Conservation (phyloP, 2,329 filamentous ascomycete species). For the Dothiorella sarmentorum region DNA sequence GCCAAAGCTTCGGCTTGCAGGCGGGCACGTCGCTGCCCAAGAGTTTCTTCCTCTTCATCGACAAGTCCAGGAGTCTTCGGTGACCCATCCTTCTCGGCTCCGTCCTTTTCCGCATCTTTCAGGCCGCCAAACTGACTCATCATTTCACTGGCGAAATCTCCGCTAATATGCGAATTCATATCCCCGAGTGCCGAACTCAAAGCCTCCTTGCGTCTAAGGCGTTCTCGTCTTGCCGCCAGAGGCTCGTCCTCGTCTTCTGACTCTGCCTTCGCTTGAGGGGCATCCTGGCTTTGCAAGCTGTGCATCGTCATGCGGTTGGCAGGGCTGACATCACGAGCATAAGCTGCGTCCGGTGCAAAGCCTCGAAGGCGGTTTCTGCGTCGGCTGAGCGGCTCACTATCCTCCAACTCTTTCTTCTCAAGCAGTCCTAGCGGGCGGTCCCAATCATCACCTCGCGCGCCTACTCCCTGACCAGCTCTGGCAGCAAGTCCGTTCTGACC, state of each 20-base stretch:
- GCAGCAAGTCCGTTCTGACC: slow-evolving; percentile 54
- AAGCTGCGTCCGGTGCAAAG: slow-evolving; percentile 41
- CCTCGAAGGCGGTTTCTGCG: slow-evolving; percentile 74
- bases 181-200: slow-evolving; percentile 43
- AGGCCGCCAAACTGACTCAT: slow-evolving; percentile 46
- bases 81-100: slow-evolving; percentile 17
- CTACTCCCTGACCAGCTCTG: slow-evolving; percentile 32
- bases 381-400: slow-evolving; percentile 82
- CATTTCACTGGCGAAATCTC: slow-evolving; percentile 66
- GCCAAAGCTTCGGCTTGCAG: slow-evolving; percentile 61
- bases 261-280: slow-evolving; percentile 29
- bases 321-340: slow-evolving; percentile 22
- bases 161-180: slow-evolving; percentile 51
- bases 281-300: background rate
- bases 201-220: slow-evolving; percentile 60
- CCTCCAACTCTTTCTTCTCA: slow-evolving; percentile 80
- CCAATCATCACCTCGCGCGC: slow-evolving; percentile 45
- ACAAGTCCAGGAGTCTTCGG: slow-evolving; percentile 27
- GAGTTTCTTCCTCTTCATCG: slow-evolving; percentile 64
- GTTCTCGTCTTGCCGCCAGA: slow-evolving; percentile 61
- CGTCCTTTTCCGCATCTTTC: slow-evolving; percentile 29
- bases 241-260: slow-evolving; percentile 57
- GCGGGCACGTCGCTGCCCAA: slow-evolving; percentile 71
- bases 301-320: slow-evolving; percentile 22
- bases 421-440: slow-evolving; percentile 69